Base-by-base conservation (phyloP, 371 early-diverging fungal genomes). In the Mucor irregularis region DNA sequence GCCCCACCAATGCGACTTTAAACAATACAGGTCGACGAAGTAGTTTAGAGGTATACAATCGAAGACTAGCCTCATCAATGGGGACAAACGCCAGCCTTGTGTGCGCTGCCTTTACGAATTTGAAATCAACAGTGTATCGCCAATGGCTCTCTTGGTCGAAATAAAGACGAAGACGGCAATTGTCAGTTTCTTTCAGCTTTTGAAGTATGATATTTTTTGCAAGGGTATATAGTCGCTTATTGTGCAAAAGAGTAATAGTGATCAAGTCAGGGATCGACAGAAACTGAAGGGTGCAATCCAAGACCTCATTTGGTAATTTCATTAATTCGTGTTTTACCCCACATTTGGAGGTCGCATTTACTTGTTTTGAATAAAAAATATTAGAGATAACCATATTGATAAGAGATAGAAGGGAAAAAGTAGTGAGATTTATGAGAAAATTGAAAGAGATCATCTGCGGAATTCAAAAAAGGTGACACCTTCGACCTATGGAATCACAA, bases 61-160 rank as follows among this genome's bases (percentile, higher is more conserved):
- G 44, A 10, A 61, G 30, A 44, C 43, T 50, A 19, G 40, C 42
- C 6, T 16, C 21, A 13, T 58, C 29, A 4, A 63, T 42, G 11
- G 63, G 63, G 19, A 42, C 42, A 17, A 63, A 63, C 8, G 45
- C 50, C 1, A 61, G 31, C n/a, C 56, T 34, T 29, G 44, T 38
- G 3, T 42, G 16, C 3, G 51, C 56, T 17, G 56, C 46, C 9
- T 58, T 57, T 2, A 42, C 37, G 4, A 63, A 19, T 14, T 52
- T 46, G 22, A 63, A 49, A 54, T 63, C 63, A 5, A 61, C 53
- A 31, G 61, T 61, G 26, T 46, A 60, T 16, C 53, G 53, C 63
- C 61, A 60, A 16, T 45, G 53, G n/a, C 24, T 39, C 25, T 63
- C 61, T 34, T 63, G 63, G 29, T 60, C 53, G 24, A 63, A 60